Evolutionary conservation across 164 flowering plant species (phyloP).

Genomic region (Cinnamomum micranthum): DNA sequence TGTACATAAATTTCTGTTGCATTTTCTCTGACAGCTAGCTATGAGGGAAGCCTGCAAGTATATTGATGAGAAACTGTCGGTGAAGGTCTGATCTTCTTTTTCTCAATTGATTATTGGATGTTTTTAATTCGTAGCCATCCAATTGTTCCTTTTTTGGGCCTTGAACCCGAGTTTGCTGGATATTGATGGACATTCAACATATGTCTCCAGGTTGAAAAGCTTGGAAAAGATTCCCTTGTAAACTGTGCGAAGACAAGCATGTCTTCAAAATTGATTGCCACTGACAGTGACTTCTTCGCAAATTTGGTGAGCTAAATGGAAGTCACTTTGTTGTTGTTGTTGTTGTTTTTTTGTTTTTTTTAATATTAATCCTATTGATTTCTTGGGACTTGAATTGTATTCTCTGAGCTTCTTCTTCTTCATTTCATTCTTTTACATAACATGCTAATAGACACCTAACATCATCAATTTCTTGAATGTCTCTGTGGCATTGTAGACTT

Average conservation of each 20-base stretch:
- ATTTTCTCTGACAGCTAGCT: constrained; percentile 55
- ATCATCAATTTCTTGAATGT: not conserved
- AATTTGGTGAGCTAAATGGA: constrained; percentile 54
- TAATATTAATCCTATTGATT: not conserved
- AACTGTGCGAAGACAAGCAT: constrained; percentile 99
- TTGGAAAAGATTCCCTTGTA: constrained; percentile 84
- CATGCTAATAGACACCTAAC: too few relatives aligned
- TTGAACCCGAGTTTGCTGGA: too few relatives aligned
- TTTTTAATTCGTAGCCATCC: too few relatives aligned
- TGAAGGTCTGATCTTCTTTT: constrained; percentile 47
- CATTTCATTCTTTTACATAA: not conserved
- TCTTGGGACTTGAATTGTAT: not conserved
- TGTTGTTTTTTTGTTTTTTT: too few relatives aligned
- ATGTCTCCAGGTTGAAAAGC: constrained; percentile 77
- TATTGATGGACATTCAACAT: not conserved
- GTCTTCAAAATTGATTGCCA: constrained; percentile 85
- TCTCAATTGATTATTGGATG: not conserved
- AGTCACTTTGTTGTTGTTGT: too few relatives aligned
- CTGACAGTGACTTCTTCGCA: constrained; percentile 94
- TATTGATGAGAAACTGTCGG: constrained; percentile 76
- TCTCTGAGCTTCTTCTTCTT: not conserved
- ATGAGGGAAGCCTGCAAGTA: constrained; percentile 95
- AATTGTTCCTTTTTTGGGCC: too few relatives aligned
- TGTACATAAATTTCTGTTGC: too few relatives aligned
- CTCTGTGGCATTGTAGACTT: not conserved